Evolutionary conservation across 2,329 filamentous ascomycete species (phyloP).

Genomic region (Aspergillus sp.): DNA sequence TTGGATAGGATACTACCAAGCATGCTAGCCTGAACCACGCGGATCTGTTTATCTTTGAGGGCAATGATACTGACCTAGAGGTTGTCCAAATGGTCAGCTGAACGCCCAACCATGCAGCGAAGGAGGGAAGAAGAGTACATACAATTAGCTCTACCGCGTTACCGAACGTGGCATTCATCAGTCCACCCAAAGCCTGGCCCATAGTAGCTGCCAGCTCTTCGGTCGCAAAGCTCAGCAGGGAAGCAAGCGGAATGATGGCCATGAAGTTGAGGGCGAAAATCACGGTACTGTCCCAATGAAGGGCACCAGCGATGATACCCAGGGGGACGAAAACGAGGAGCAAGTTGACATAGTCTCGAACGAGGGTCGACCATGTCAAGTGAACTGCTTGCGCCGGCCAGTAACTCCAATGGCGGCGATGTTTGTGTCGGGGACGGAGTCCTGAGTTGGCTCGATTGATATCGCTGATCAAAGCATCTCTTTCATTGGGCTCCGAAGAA

Average conservation of each 20-base stretch:
- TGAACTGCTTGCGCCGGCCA: conserved; percentile 41
- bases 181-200: conserved; percentile 61
- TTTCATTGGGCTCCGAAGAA: conserved; percentile 33
- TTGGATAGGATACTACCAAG: conserved; percentile 94
- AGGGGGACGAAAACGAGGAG: conserved; percentile 64
- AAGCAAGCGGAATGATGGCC: conserved; percentile 62
- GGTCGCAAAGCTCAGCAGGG: conserved; percentile 63
- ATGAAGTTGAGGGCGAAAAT: conserved; percentile 65
- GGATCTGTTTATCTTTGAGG: conserved; percentile 78
- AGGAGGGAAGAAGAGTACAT: conserved; percentile 69
- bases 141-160: conserved; percentile 67
- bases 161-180: conserved; percentile 67
- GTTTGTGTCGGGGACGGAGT: conserved; percentile 31
- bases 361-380: conserved; percentile 46
- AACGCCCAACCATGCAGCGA: conserved; percentile 18
- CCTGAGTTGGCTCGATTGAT: conserved; percentile 19
- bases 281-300: conserved; percentile 56
- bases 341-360: conserved; percentile 57
- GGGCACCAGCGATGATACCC: conserved; percentile 62
- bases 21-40: conserved; percentile 98
- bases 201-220: conserved; percentile 62
- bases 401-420: conserved; percentile 37
- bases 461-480: conserved; percentile 31
- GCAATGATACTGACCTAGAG: conserved; percentile 85
- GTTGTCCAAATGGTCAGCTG: background rate